Evolutionary conservation across 2,329 filamentous ascomycete genomes (phyloP), one percentile per base, ranked within the genome.

Genomic region (Fulvia fulva): DNA sequence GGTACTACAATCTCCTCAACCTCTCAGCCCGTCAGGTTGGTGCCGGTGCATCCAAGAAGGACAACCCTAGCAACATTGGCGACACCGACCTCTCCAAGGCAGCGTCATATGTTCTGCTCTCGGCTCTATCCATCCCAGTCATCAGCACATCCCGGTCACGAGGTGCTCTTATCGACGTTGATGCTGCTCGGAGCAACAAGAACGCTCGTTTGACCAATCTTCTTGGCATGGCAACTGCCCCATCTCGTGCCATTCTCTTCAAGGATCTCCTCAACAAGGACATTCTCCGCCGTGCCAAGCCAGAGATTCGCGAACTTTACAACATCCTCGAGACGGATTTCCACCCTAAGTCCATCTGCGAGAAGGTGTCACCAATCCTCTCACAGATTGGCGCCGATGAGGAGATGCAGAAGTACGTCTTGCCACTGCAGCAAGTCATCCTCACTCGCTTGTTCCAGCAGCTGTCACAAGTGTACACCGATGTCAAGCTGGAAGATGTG

Each of bases 261-360:
- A 93, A 94, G 68, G 94, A 99, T 79, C 91, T 92, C 53, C 82
- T 96, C 66, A 93, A 90, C 79, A 97, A 97, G 82, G 90, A 92
- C 60, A 86, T 99, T 44, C 86, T 97, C 61, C 92, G 93, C 79
- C 91, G 92, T 65, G 93, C 89, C 63, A 88, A 90, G 58, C 91
- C 94, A 37, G 94, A 99, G 79, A 99, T 99, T 68, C 87, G 92
- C 59, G 91, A 97, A 59, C 86, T 99, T 46, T 99, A 97, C 85
- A 95, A 96, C 79, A 99, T 99, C 67, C 86, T 99, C 41, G 94
- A 99, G 80, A 93, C 97, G 65, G 94, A 99, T 76, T 99, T 99
- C 83, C 94, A 99, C 75, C 94, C 94, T 55, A 84, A 99, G 59
- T 97, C 93, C 37, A 99, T 99, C 73, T 97, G 94, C 86, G 88